phyloP scores from a whole-genome alignment of 139 green algal genomes.

The Chlamydomonas incerta region DNA sequence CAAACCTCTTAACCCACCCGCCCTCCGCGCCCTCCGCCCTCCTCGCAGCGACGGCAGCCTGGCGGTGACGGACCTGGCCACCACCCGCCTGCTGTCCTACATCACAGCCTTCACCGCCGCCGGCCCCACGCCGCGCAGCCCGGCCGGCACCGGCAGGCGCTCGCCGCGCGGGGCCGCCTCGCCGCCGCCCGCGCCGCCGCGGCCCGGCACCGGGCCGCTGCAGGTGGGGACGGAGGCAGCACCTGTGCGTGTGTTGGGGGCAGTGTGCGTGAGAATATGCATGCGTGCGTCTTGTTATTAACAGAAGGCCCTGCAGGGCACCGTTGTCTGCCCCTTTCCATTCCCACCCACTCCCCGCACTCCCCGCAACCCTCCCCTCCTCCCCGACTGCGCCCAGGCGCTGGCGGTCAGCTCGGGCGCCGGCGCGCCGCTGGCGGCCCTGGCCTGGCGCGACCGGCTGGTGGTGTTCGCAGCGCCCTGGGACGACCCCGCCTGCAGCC shows the following conservation, averaged over 20 bases:
- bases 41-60: constrained; percentile 51
- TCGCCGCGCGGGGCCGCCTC: neutral
- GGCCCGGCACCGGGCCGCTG: constrained; percentile 6
- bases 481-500: constrained; percentile 48
- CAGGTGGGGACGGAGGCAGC: no score
- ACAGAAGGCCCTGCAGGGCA: no score
- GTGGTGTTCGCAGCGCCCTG: constrained; percentile 59
- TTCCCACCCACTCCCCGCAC: neutral
- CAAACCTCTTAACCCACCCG: no score
- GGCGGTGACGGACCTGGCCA: constrained; percentile 43
- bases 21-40: no score
- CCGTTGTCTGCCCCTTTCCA: neutral
- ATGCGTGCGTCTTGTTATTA: no score
- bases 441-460: constrained; percentile 45
- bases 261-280: no score
- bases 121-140: neutral
- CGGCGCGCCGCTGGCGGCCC: constrained; percentile 38
- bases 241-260: no score
- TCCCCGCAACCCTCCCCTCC: no score
- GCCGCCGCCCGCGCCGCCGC: neutral
- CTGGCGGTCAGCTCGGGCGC: constrained; percentile 30
- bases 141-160: neutral
- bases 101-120: constrained; percentile 25
- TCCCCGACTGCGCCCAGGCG: neutral
- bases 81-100: constrained; percentile 37